Evolutionary conservation across 345 rosid genomes (phyloP), one percentile per base, ranked within the genome.

Genomic region (Citrus cavaleriei): DNA sequence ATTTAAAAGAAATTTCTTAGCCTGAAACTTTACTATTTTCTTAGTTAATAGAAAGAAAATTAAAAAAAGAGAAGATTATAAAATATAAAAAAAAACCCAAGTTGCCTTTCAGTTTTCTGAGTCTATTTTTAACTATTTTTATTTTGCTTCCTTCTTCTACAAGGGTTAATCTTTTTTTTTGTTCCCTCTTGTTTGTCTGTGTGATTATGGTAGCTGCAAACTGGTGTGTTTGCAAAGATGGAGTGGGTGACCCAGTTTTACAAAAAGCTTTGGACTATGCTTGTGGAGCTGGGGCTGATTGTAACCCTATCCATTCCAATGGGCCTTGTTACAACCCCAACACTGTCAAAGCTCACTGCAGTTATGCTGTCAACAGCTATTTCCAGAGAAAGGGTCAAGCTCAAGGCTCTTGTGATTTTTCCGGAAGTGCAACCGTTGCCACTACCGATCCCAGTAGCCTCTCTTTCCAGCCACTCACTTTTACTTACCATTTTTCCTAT

Each of bases 271-370:
- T 96, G 82, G 99, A 96, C 86, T 96, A 90, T 79, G 98, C 99
- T 0, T 96, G 99, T 83, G 97, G 99, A 30, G 90, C 93, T 73
- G 99, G 99, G 19, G 98, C 99, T 37, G 99, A 96, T 81, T 96
- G 99, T 81, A 74, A 42, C 74, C 97, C 97, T 32, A 72, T 80
- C 81, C 90, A 89, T 74, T 72, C 84, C 66, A 90, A 77, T 30
- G 93, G 90, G 10, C 74, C 87, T 63, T 96, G 99, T 76, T 96
- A 75, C 82, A 81, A 82, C 63, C 98, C 99, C 66, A 91, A 93
- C 90, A 88, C 83, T 32, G 93, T 94, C 51, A 89, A 81, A 80
- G 81, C 95, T 57, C 99, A 95, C 70, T 96, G 98, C 83, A 85
- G 66, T 77, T 95, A 89, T 81, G 98, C 98, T 51, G 98, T 91